phyloP scores from a whole-genome alignment of 192 early-diverging fungal species.

The Spizellomyces punctatus region DNA sequence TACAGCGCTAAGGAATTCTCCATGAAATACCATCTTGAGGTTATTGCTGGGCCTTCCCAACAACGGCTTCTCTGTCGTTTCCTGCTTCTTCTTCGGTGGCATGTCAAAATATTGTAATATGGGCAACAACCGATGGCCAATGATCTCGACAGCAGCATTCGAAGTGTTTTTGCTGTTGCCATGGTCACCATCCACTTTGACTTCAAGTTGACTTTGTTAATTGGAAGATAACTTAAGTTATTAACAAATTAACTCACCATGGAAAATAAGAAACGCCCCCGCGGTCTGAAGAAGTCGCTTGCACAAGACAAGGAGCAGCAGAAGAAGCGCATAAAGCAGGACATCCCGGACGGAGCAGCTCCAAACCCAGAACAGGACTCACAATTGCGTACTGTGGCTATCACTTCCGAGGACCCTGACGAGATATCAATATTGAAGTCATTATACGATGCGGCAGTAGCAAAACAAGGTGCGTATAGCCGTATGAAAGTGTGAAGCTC shows the following conservation, averaged over 20 bases:
- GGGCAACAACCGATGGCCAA: no score
- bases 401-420: constrained; percentile 37
- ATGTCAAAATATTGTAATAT: constrained; percentile 11
- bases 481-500: neutral
- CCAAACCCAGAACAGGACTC: neutral
- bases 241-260: neutral
- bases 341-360: neutral
- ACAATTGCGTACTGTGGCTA: constrained; percentile 8
- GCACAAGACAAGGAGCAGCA: constrained; percentile 4
- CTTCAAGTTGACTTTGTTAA: neutral
- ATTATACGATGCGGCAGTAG: constrained; percentile 53
- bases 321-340: constrained; percentile 3
- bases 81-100: constrained; percentile 54
- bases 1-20: neutral
- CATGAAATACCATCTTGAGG: constrained; percentile 52
- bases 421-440: constrained; percentile 56
- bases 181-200: no score
- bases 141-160: no score
- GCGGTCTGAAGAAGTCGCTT: constrained; percentile 27
- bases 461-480: constrained; percentile 23
- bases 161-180: no score
- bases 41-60: constrained; percentile 56
- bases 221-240: no score
- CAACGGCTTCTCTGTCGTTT: constrained; percentile 48
- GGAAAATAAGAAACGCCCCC: constrained; percentile 22